Conservation (phyloP, 1,284 basidiomycete species). For the Apiotrichum porosum region DNA sequence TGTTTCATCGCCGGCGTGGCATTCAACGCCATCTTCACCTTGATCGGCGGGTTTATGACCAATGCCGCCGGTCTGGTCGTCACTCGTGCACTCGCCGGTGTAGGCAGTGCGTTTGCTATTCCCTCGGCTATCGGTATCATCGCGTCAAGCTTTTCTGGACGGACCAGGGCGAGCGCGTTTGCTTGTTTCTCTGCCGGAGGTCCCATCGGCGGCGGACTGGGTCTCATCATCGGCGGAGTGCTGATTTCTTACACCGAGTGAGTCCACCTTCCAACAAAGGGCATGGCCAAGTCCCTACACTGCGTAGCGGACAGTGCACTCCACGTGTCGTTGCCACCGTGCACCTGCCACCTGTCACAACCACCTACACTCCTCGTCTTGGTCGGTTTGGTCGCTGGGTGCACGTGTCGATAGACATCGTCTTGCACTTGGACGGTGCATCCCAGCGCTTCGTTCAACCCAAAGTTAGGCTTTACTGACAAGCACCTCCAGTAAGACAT, state of each 20-base stretch:
- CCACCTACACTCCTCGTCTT: too few species aligned
- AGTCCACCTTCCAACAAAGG: conserved; percentile 5
- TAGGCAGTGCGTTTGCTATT: conserved; percentile 26
- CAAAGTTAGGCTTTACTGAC: too few species aligned
- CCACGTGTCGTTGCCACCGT: too few species aligned
- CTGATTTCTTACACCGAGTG: conserved; percentile 60
- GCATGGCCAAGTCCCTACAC: not conserved
- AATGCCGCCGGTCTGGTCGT: conserved; percentile 33
- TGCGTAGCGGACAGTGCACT: too few species aligned
- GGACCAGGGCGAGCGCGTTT: conserved; percentile 65
- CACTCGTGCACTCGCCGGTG: conserved; percentile 35
- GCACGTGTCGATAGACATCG: too few species aligned
- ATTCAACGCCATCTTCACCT: conserved; percentile 35
- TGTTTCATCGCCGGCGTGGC: conserved; percentile 57
- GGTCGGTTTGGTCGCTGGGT: too few species aligned
- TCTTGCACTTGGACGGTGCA: too few species aligned
- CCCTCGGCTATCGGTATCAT: conserved; percentile 61
- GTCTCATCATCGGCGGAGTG: conserved; percentile 63
- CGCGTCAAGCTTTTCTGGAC: conserved; percentile 64
- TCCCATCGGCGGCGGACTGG: conserved; percentile 68
- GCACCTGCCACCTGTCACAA: too few species aligned
- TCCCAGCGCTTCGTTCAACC: too few species aligned
- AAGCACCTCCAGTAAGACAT: conserved; percentile 48
- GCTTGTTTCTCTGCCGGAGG: conserved; percentile 69
- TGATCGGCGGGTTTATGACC: conserved; percentile 43